A percentile compares a stretch with the other conserved stretches of the same genome.
Conservation (phyloP, 345 rosid genomes). For the Ceriops zippeliana region DNA sequence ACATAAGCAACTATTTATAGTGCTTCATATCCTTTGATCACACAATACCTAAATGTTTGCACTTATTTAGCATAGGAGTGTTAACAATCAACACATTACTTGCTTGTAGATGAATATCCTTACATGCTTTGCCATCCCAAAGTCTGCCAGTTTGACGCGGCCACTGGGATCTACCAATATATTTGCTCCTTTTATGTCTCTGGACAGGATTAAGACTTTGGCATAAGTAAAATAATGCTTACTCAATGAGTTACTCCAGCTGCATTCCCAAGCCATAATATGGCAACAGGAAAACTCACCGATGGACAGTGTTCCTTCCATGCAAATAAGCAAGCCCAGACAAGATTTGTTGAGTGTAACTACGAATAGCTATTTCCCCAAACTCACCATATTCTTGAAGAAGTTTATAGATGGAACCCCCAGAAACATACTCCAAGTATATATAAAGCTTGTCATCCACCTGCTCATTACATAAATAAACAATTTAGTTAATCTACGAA, state of each 20-base stretch:
- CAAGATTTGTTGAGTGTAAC: conserved; percentile 72
- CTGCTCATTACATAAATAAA: conserved; percentile 26
- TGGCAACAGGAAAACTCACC: conserved; percentile 31
- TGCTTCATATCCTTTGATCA: not conserved
- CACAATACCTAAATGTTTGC: not conserved
- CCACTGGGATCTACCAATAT: conserved; percentile 71
- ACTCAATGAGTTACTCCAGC: not conserved
- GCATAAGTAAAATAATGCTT: conserved; percentile 1
- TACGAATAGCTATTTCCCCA: conserved; percentile 60
- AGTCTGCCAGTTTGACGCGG: conserved; percentile 73
- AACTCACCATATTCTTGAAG: conserved; percentile 73
- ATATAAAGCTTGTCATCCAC: conserved; percentile 62
- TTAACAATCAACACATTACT: not conserved
- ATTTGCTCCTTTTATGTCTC: conserved; percentile 84
- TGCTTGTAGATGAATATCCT: conserved; percentile 23
- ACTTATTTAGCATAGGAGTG: not conserved
- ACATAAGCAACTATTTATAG: not conserved
- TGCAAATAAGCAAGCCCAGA: conserved; percentile 69
- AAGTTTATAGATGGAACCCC: conserved; percentile 72
- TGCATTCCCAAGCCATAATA: not conserved
- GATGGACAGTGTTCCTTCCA: conserved; percentile 61
- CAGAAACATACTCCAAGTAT: conserved; percentile 74
- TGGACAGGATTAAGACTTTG: conserved; percentile 13
- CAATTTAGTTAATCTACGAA: not conserved
- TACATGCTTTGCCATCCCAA: conserved; percentile 91